These are phyloP conservation scores for Rhodotorula sp. DNA, from an alignment of 1,284 basidiomycete species.

Conservation along the genomic window DNA sequence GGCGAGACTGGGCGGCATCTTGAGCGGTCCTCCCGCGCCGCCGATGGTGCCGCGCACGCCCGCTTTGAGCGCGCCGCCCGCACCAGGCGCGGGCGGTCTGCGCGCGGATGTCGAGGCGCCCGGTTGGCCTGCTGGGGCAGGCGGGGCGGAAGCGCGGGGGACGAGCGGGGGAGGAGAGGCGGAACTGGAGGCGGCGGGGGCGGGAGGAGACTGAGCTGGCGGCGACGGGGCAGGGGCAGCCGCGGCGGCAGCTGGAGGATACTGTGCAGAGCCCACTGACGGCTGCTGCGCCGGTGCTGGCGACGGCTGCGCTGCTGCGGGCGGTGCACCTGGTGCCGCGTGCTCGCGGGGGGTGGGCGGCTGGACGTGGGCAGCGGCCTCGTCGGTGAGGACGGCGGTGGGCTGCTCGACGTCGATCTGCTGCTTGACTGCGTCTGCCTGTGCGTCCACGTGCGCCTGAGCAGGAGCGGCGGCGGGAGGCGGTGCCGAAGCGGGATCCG, in stretches of 20 bases:
- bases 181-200: background rate
- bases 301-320: too few species aligned
- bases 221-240: background rate
- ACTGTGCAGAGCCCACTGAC: background rate
- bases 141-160: constrained; percentile 12
- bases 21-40: constrained; percentile 37
- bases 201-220: background rate
- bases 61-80: constrained; percentile 8
- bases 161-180: background rate
- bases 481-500: too few species aligned
- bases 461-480: too few species aligned
- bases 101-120: background rate
- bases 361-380: background rate
- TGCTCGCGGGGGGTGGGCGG: background rate
- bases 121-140: background rate
- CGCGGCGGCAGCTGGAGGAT: background rate
- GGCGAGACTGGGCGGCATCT: constrained; percentile 79
- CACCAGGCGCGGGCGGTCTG: background rate
- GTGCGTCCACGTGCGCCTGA: too few species aligned
- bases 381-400: constrained; percentile 3
- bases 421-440: background rate
- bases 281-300: background rate
- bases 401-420: background rate
- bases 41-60: constrained; percentile 12
- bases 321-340: background rate